Base-by-base conservation (phyloP, 1,284 basidiomycete species). In the Boletellus deceptivus region DNA sequence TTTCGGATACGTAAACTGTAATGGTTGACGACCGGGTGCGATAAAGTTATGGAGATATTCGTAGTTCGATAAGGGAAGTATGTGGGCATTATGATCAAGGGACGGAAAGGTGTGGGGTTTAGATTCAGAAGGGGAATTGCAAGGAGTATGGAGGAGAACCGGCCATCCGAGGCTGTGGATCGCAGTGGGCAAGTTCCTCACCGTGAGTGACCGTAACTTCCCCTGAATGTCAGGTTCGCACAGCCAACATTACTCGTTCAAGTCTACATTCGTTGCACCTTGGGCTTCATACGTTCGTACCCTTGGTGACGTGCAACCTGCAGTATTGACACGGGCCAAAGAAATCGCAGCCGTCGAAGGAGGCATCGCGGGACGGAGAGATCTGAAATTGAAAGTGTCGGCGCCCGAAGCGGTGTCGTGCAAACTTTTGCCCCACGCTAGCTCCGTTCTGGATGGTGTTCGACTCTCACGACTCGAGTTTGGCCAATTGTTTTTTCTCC, bases 61-160 rank as follows among this genome's bases (percentile, higher is more conserved):
- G 49, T 18, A 45, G 46, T 34, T 71, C 70, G 3, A 62, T 78
- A 35, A 52, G 62, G 29, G 59, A 67, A 11, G 59, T 76, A 20
- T 67, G 77, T 43, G 70, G 70, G 0, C 57, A 66, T 5, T 59
- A 72, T 9, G 67, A n/a, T 55, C 68, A 18, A 64, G 63, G 41
- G 62, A 75, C 46, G 68, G 68, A 33, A 67, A 63, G 0, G 61
- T 77, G 29, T 78, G 75, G 76, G 74, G 74, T 8, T 55, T 75
- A 44, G 73, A 77, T 53, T 63, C 59, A 45, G 78, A 79, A 56
- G 72, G 75, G 8, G 75, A 79, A 56, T 59, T 77, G 29, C 65
- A 67, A 37, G 71, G 73, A 4, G 60, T 72, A 4, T 71, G 69
- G 61, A 66, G 71, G 49, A 56, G 53, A 31, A 63, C 60, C 0